Base-by-base conservation (phyloP, 805 yeast species). In the Candida sanyiensis region DNA sequence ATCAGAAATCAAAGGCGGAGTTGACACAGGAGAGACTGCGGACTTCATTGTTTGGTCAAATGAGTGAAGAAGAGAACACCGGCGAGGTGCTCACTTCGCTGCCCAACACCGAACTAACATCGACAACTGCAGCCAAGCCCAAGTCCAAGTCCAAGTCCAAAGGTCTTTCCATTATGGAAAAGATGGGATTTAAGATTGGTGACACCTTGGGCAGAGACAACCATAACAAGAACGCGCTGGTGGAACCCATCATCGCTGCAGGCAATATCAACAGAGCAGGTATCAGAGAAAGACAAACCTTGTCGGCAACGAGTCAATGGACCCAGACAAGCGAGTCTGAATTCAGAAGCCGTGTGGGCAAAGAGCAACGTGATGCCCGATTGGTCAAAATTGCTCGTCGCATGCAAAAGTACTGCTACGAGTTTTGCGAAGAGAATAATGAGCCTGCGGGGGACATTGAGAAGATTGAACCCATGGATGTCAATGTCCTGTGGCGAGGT, bases 101-200 rank as follows among this genome's bases (percentile, higher is more conserved):
- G 3, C 42, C 45, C 3, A 42, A 39, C 19, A 19, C 6, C 2
- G 43, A 39, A 2, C 15, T 37, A 10, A n/a, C n/a, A n/a, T n/a
- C 16, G 18, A 5, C 18, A 8, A 16, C 5, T 27, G 18, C 18
- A 15, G 9, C 18, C 18, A 27, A 13, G 9, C 18, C 34, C 18
- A 9, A 27, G n/a, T 27, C 13, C n/a, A 33, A 28, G 15, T 8
- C 23, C 6, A 57, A 61, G 34, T 69, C 74, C 0, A 60, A 65
- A 35, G 80, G 77, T 0, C 58, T 73, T 18, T 47, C 63, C 6
- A 74, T 77, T 44, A 75, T 77, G 83, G 61, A 64, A 46, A 70
- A 64, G 46, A 77, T 77, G 83, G 83, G 83, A 1, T 77, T 65
- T 49, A 64, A 60, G 38, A 51, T 66, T 3, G 81, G 80, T 15